phyloP scores from a whole-genome alignment of 768 basidiomycete species.

The Podaxis rugospora region DNA sequence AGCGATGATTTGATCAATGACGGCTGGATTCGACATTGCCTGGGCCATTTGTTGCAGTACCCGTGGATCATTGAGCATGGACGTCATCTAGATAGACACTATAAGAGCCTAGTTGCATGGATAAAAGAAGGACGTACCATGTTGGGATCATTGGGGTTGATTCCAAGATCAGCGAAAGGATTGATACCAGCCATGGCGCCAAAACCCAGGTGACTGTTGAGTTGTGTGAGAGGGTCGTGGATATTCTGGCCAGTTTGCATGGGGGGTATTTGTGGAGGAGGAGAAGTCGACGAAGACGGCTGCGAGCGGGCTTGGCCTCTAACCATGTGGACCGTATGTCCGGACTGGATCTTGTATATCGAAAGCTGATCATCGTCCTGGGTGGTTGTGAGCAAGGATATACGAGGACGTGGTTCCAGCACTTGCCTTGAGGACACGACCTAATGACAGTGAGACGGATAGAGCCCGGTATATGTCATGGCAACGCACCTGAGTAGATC shows the following conservation, averaged over 20 bases:
- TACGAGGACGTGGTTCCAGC: conserved; percentile 8
- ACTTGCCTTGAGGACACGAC: conserved; percentile 67
- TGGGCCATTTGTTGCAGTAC: conserved; percentile 85
- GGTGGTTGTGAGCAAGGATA: neutral
- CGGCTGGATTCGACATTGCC: conserved; percentile 83
- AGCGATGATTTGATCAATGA: conserved; percentile 83
- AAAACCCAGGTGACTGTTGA: conserved; percentile 75
- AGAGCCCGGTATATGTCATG: neutral
- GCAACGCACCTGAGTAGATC: conserved; percentile 79
- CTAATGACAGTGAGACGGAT: conserved; percentile 25
- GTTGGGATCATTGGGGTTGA: conserved; percentile 92
- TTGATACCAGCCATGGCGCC: conserved; percentile 84
- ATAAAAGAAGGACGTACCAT: conserved; percentile 51
- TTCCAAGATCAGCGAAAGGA: conserved; percentile 86
- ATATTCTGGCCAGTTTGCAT: conserved; percentile 94
- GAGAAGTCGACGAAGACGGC: conserved; percentile 19
- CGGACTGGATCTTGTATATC: conserved; percentile 85
- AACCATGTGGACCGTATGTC: conserved; percentile 92
- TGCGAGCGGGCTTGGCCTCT: conserved; percentile 68
- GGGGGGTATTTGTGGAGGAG: conserved; percentile 64
- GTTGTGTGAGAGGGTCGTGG: conserved; percentile 78
- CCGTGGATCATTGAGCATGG: conserved; percentile 80
- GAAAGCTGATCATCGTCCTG: conserved; percentile 83
- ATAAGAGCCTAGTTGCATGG: neutral
- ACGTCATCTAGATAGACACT: conserved; percentile 53